Base-by-base conservation (phyloP, 2,329 filamentous ascomycete species). In the Cephalotrichum gorgonifer region DNA sequence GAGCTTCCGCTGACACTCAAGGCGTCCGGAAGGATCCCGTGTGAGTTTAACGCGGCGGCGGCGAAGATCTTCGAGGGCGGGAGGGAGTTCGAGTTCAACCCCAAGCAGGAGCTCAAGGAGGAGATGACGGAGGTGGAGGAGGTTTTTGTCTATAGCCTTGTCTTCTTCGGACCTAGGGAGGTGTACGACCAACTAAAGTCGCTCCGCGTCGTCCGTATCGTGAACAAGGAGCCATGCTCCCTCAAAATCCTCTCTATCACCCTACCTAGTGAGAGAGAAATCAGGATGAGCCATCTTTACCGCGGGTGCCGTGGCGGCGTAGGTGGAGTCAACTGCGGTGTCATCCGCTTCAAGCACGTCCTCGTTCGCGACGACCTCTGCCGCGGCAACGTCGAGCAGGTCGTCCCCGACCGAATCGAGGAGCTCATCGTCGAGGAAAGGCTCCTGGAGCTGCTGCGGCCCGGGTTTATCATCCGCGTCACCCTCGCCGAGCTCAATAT, bases 1-100 rank as follows among this genome's bases (percentile, higher is more conserved):
- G 88, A 97, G 63, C 72, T 93, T 31, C 76, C 77, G 53, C 71
- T 76, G 47, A 71, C 83, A 31, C 65, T 72, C 6, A 60, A 73
- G 26, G 67, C 85, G 7, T 66, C 70, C 1, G 52, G 60, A 1
- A 62, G 64, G 2, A 70, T 94, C 6, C 89, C 90, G 0, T 90
- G 90, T 1, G 65, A 77, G 11, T 96, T 95, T 72, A 94, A 94
- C 62, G 70, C 74, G n/a, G 83, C 86, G 1, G 84, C 84, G 44
- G 81, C 26, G 9, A 17, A 28, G 17, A 25, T 42, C 17, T 15
- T 27, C n/a, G 23, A 20, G 4, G 17, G 12, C 9, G 35, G 17
- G 9, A 44, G 44, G n/a, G 22, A 33, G 2, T 12, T 39, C 14
- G 25, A 38, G 12, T 27, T 49, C 7, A 31, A 26, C 30, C 27